Percentiles rank a stretch among this genome's conserved stretches.
phyloP scores from a whole-genome alignment of 805 yeast species.

The Metschnikowia reukaufii region DNA sequence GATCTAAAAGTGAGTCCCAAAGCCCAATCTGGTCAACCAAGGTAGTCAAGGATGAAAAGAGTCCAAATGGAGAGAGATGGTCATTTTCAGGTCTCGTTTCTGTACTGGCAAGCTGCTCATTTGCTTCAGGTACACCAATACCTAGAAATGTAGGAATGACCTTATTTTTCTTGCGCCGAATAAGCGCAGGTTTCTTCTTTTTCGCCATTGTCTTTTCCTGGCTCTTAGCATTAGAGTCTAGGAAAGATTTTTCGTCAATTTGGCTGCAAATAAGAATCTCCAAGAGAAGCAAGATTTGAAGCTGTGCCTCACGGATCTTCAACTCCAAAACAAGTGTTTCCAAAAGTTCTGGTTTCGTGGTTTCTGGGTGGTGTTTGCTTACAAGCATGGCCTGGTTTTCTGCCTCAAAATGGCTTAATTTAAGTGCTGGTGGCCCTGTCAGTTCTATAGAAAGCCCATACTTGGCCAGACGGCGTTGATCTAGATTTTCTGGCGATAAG shows the following conservation, averaged over 20 bases:
- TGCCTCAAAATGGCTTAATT: slow-evolving; percentile 25
- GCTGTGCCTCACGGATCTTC: slow-evolving; percentile 56
- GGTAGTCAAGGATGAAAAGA: slow-evolving; percentile 37
- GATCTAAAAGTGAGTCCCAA: slow-evolving; percentile 49
- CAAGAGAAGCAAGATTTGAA: slow-evolving; percentile 49
- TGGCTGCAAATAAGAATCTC: slow-evolving; percentile 42
- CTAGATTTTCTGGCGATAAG: slow-evolving; percentile 40
- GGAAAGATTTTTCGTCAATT: slow-evolving; percentile 37
- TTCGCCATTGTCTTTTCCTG: slow-evolving; percentile 30
- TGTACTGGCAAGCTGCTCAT: background rate
- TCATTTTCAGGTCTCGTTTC: slow-evolving; percentile 18
- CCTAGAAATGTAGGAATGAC: slow-evolving; percentile 47
- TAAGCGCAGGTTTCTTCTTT: slow-evolving; percentile 23
- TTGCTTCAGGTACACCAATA: slow-evolving; percentile 28
- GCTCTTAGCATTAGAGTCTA: slow-evolving; percentile 27
- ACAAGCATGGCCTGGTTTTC: slow-evolving; percentile 24
- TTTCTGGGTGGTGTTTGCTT: slow-evolving; percentile 8
- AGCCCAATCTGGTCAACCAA: slow-evolving; percentile 54
- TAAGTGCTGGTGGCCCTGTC: background rate
- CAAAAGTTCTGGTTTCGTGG: slow-evolving; percentile 19
- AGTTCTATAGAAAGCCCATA: slow-evolving; percentile 21
- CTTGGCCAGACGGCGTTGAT: slow-evolving; percentile 40
- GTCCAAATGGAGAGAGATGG: slow-evolving; percentile 21
- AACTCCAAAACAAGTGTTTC: slow-evolving; percentile 37
- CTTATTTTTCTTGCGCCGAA: slow-evolving; percentile 21